These are phyloP conservation scores for Suillus plorans DNA, from an alignment of 768 basidiomycete species.

Conservation along the genomic window DNA sequence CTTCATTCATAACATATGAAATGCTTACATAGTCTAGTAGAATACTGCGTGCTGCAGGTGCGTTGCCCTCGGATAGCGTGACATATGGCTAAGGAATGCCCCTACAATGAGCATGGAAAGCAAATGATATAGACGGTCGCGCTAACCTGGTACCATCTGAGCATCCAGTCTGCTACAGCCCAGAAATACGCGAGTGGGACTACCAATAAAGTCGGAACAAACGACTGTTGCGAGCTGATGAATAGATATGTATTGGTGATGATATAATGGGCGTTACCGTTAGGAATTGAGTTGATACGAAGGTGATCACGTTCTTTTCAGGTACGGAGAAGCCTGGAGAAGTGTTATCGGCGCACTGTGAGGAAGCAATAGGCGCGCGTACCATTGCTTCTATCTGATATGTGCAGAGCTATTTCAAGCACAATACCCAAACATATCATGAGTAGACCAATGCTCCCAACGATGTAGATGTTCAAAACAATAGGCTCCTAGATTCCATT, in stretches of 20 bases:
- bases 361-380: slow-evolving; percentile 15
- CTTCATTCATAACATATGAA: background rate
- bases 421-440: slow-evolving; percentile 49
- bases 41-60: slow-evolving; percentile 57
- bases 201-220: slow-evolving; percentile 54
- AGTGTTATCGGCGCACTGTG: slow-evolving; percentile 9
- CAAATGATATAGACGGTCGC: background rate
- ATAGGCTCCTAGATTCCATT: slow-evolving; percentile 25
- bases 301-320: slow-evolving; percentile 44
- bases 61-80: slow-evolving; percentile 49
- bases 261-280: slow-evolving; percentile 31
- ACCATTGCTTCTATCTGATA: slow-evolving; percentile 47
- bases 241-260: background rate
- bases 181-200: slow-evolving; percentile 51
- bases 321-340: slow-evolving; percentile 54
- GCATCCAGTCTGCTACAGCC: slow-evolving; percentile 51
- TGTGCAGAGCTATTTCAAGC: slow-evolving; percentile 43
- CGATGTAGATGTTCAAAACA: slow-evolving; percentile 37
- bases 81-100: slow-evolving; percentile 55
- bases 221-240: slow-evolving; percentile 40
- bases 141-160: slow-evolving; percentile 59
- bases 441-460: slow-evolving; percentile 37
- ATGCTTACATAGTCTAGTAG: slow-evolving; percentile 62
- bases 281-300: slow-evolving; percentile 46
- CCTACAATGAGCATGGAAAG: background rate